Conservation (phyloP, 2,329 filamentous ascomycete species). For the Hypoxylon sp. region DNA sequence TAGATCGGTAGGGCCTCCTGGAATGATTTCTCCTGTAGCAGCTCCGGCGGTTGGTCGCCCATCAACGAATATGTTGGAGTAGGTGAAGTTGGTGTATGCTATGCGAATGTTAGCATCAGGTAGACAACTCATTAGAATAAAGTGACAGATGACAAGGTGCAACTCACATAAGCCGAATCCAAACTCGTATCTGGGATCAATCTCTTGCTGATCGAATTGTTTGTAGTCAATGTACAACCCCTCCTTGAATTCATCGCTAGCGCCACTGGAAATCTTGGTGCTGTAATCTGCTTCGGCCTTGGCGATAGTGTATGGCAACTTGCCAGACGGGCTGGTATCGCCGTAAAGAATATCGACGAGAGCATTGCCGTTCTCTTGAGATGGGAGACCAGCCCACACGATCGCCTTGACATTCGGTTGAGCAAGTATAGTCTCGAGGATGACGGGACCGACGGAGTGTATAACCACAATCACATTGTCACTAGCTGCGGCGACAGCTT, state of each 20-base stretch:
- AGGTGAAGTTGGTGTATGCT: conserved; percentile 75
- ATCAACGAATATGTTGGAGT: conserved; percentile 58
- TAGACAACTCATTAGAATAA: too few species aligned
- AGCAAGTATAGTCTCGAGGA: conserved; percentile 66
- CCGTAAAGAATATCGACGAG: conserved; percentile 80
- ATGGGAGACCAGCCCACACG: conserved; percentile 77
- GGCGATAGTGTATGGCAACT: conserved; percentile 62
- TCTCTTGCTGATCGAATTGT: conserved; percentile 65
- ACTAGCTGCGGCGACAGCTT: conserved; percentile 64
- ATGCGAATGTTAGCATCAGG: conserved; percentile 8
- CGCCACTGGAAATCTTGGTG: conserved; percentile 44
- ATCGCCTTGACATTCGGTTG: conserved; percentile 78
- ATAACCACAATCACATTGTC: conserved; percentile 71
- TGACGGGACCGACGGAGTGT: conserved; percentile 67
- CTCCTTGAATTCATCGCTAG: conserved; percentile 65
- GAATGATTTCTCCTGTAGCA: conserved; percentile 50
- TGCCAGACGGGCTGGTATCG: conserved; percentile 53
- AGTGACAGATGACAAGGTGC: too few species aligned
- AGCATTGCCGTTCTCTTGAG: conserved; percentile 78
- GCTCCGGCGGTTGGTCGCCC: conserved; percentile 51
- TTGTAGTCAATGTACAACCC: conserved; percentile 71
- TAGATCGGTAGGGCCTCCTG: conserved; percentile 57
- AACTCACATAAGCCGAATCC: conserved; percentile 67
- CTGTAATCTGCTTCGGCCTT: conserved; percentile 58
- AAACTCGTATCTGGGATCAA: conserved; percentile 69